Evolutionary conservation across 768 basidiomycete genomes (phyloP), one percentile per base, ranked within the genome.

Genomic region (Hygrophorus pudorinus): DNA sequence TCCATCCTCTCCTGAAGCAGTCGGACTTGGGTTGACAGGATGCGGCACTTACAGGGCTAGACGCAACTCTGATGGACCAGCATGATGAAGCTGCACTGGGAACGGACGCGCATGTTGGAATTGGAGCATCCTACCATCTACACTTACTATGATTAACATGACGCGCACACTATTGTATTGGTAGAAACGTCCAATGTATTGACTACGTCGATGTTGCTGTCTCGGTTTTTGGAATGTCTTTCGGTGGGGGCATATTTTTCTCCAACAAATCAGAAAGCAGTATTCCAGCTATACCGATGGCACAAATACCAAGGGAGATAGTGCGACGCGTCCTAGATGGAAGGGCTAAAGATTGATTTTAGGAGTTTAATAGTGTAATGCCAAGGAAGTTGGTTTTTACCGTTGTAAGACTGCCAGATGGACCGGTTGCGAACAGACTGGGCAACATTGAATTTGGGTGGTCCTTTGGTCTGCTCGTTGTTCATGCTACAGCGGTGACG

Each of bases 231-330:
- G 41, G 47, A 45, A 50, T 47, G 36, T 52, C 14, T 10, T 53
- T 14, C 5, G 49, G 36, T 29, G 56, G 37, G 44, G 71, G 57
- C 11, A 66, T 44, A 14, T 56, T 62, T 45, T 65, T 65, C 52
- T 80, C 76, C 31, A 80, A 56, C 41, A 69, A 67, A 52, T 78
- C 66, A 31, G 79, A 77, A 33, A 71, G 50, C 30, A 64, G 51
- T 20, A 79, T 51, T 13, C 79, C 79, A 16, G 58, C 58, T 7
- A 57, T 63, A 9, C 70, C 77, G 20, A 78, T 55, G 3, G 65
- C 55, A 48, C 71, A 76, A 38, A 72, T 56, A 4, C 61, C 69
- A 46, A 77, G 59, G 4, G 76, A 75, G 37, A 79, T 52, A 41
- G 64, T 61, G 21, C 78, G 63, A 29, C 79, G 73, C 32, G 75